Conservation (phyloP, 2,329 filamentous ascomycete genomes). For the Neurospora sp. region DNA sequence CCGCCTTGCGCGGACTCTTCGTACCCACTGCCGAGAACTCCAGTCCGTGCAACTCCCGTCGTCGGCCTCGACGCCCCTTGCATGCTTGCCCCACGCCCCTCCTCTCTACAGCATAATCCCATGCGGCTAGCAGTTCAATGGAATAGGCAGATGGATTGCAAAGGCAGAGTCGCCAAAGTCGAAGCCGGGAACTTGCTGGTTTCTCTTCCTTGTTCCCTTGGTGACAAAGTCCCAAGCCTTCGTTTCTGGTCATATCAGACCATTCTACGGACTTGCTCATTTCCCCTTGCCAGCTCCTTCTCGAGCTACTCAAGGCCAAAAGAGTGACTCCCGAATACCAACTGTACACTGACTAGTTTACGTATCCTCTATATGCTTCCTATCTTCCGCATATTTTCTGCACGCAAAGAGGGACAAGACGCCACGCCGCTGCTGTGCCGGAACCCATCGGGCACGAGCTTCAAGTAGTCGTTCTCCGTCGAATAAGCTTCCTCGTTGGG, state of each 20-base stretch:
- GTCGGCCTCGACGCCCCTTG: background rate
- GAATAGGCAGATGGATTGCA: conserved; percentile 6
- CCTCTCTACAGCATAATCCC: conserved; percentile 2
- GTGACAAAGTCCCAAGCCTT: background rate
- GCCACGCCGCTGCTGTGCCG: conserved; percentile 19
- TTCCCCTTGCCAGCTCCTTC: background rate
- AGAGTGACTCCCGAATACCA: background rate
- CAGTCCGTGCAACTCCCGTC: background rate
- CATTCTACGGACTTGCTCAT: background rate
- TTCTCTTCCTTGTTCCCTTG: background rate
- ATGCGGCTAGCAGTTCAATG: conserved; percentile 11
- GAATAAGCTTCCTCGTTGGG: conserved; percentile 2
- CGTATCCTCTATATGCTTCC: background rate
- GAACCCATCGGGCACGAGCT: conserved; percentile 14
- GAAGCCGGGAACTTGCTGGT: background rate
- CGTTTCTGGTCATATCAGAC: background rate
- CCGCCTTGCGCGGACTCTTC: conserved; percentile 3
- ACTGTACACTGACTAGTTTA: background rate
- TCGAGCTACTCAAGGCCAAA: background rate
- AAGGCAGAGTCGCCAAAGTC: background rate
- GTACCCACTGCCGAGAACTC: background rate
- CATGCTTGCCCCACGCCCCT: background rate
- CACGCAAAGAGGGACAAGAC: conserved; percentile 12
- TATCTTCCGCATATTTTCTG: background rate
- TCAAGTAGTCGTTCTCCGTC: conserved; percentile 5